Conservation (phyloP, 331 rosid species). For the Stylosanthes scabra region DNA sequence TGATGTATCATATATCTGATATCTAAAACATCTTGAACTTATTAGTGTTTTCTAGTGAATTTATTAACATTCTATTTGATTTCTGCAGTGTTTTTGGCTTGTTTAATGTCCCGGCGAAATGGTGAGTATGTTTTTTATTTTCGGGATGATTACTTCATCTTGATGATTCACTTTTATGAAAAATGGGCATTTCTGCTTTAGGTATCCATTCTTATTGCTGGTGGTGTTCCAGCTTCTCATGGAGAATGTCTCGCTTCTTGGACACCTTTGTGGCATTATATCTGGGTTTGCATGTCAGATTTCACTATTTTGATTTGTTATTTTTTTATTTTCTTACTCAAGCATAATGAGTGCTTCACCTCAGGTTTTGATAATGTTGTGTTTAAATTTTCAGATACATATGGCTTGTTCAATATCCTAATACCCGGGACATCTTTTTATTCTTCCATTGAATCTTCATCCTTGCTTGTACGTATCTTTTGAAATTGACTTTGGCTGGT, state of each 20-base stretch:
- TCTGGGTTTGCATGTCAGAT: constrained; percentile 97
- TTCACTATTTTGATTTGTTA: constrained; percentile 31
- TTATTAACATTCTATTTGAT: constrained; percentile 26
- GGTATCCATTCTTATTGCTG: constrained; percentile 95
- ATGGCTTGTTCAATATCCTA: constrained; percentile 84
- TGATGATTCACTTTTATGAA: constrained; percentile 26
- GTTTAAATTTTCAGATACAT: constrained; percentile 71
- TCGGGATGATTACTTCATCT: constrained; percentile 12
- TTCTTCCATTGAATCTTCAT: constrained; percentile 80
- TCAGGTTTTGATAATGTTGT: constrained; percentile 23
- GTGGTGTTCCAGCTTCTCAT: constrained; percentile 94
- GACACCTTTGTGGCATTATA: constrained; percentile 97
- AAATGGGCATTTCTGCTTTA: constrained; percentile 49
- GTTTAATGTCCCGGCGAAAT: constrained; percentile 91
- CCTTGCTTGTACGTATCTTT: constrained; percentile 76
- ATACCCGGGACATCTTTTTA: constrained; percentile 86
- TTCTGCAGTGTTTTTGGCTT: constrained; percentile 93
- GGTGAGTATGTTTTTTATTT: constrained; percentile 57
- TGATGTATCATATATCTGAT: constrained; percentile 13
- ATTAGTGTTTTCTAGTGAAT: constrained; percentile 13
- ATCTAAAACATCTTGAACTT: constrained; percentile 8
- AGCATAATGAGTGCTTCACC: constrained; percentile 22
- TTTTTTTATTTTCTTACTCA: constrained; percentile 6
- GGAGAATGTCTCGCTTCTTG: constrained; percentile 89
- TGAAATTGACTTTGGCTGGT: too few species aligned